phyloP scores from a whole-genome alignment of 2,329 filamentous ascomycete genomes.

The Sclerotinia trifoliorum region DNA sequence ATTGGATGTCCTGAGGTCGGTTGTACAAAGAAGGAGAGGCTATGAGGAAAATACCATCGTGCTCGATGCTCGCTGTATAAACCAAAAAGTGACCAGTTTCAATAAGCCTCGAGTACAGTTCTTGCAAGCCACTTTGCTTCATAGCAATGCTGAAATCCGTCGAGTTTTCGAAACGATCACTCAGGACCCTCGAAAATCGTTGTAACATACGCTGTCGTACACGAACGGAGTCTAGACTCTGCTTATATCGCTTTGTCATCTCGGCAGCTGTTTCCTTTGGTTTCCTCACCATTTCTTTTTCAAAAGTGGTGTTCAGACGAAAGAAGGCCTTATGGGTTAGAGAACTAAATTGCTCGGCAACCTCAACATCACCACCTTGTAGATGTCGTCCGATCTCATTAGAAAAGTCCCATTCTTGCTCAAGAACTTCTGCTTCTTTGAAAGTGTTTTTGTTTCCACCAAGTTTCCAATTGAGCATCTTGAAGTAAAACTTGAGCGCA shows the following conservation, averaged over 20 bases:
- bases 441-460: conserved; percentile 98
- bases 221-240: conserved; percentile 90
- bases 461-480: conserved; percentile 96
- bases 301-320: conserved; percentile 85
- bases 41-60: conserved; percentile 77
- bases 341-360: conserved; percentile 94
- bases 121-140: conserved; percentile 64
- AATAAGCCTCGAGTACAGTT: conserved; percentile 77
- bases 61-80: conserved; percentile 66
- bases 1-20: conserved; percentile 77
- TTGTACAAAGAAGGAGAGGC: conserved; percentile 77
- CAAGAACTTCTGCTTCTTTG: conserved; percentile 95
- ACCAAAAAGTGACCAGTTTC: conserved; percentile 86
- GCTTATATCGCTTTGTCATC: conserved; percentile 97
- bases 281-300: conserved; percentile 81
- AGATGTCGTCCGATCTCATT: conserved; percentile 89
- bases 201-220: conserved; percentile 95
- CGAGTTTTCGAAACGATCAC: conserved; percentile 92
- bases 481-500: conserved; percentile 96
- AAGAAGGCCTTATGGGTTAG: conserved; percentile 90
- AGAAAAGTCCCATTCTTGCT: conserved; percentile 97
- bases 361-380: conserved; percentile 92
- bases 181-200: conserved; percentile 86
- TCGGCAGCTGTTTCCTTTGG: conserved; percentile 80
- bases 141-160: conserved; percentile 90